Base-by-base conservation (phyloP, 805 yeast genomes). In the Metschnikowia santaceciliae region DNA sequence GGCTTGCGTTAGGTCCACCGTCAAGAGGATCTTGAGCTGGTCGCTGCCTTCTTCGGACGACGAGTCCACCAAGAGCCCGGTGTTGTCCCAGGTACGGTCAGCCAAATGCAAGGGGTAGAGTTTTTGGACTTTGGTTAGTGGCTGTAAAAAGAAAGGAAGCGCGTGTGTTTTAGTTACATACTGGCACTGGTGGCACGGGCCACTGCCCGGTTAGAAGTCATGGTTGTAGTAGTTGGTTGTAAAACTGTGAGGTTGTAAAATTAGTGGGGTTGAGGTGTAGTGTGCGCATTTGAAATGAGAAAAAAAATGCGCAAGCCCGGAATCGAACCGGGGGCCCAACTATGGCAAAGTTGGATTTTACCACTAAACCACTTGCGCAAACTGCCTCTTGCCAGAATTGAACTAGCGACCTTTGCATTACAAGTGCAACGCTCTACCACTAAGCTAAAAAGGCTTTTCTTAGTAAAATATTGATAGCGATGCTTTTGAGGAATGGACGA, bases 381-480 rank as follows among this genome's bases (percentile, higher is more conserved):
- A 32, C 8, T 65, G 68, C 69, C 68, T 58, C 68, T 63, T 65
- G 67, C 69, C 69, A 65, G 69, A 65, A 65, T 64, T 64, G 69
- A 64, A 64, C 68, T 85, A 84, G 89, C 90, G 92, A 86, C 90
- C 92, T 86, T 86, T 85, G 94, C 95, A 87, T 87, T 89, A 89
- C 96, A 89, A 89, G 96, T 89, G 96, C 96, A 86, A 87, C 96
- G 96, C 96, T 88, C 94, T 89, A 88, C 96, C 96, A 87, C 96
- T 89, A 88, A 88, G 96, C 96, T 88, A 89, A 88, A 81, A 83
- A 80, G 96, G 96, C 96, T 10, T n/a, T 42, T 35, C 4, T 13
- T 14, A 6, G 17, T 17, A 17, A 17, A 17, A 17, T 1, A 17
- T 1, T 17, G 17, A n/a, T n/a, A n/a, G n/a, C n/a, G n/a, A n/a